phyloP scores from a whole-genome alignment of 140 eudicot genomes.

The Anethum foeniculum region DNA sequence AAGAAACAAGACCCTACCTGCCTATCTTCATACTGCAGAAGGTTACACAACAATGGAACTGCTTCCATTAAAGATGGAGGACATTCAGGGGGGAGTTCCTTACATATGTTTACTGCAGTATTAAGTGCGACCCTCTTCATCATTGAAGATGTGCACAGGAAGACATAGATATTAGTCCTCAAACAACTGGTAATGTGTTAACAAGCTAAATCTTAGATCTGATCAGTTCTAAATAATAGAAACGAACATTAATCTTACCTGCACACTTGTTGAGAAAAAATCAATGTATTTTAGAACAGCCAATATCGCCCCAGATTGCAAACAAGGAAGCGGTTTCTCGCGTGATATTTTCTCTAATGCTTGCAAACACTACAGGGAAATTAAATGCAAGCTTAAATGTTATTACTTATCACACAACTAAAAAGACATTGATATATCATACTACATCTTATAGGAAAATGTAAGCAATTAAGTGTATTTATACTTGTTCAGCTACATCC shows the following conservation, averaged over 20 bases:
- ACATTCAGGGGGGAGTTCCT: constrained; percentile 64
- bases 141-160: not conserved
- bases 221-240: not conserved
- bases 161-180: not conserved
- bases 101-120: constrained; percentile 76
- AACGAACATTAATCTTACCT: constrained; percentile 32
- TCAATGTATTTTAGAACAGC: constrained; percentile 73
- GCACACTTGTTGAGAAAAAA: constrained; percentile 87
- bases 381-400: not conserved
- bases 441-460: not conserved
- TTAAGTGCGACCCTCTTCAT: constrained; percentile 80
- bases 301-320: constrained; percentile 78
- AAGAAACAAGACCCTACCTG: constrained; percentile 40
- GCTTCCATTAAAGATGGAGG: constrained; percentile 79
- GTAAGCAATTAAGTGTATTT: not conserved
- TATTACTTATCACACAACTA: not conserved
- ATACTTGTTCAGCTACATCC: constrained; percentile 96
- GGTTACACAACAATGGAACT: constrained; percentile 76
- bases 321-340: constrained; percentile 78
- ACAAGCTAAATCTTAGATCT: not conserved
- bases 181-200: constrained; percentile 3
- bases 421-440: not conserved
- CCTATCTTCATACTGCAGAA: constrained; percentile 81
- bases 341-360: constrained; percentile 88
- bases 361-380: constrained; percentile 68